Evolutionary conservation across 306 rosid genomes (phyloP), one percentile per base, ranked within the genome.

Genomic region (Pachyrhizus erosus): DNA sequence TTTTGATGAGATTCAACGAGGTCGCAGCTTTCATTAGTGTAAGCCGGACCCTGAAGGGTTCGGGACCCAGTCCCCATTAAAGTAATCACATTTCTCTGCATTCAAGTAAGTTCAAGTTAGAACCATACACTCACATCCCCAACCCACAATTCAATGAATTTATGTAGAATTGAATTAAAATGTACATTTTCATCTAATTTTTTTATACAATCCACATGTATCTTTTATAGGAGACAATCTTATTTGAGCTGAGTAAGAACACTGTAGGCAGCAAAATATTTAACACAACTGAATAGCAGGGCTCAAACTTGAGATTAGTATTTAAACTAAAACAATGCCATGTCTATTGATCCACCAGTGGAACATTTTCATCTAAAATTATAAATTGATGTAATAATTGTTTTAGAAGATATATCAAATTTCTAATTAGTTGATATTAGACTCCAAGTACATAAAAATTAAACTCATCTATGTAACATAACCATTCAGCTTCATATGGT

Each of bases 61-160:
- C 23, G 87, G 94, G 8, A 93, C 77, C 99, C 99, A 96, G 60
- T 93, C 97, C 62, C 99, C 99, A 26, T 15, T 77, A 65, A 92
- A 89, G 76, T 90, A 85, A 89, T 96, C 84, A 71, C 99, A 96
- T 43, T 91, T 88, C 48, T 76, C 99, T 96, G 88, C 87, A 76
- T 9, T 37, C 42, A 37, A 37, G 7, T 37, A 37, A 34, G 39
- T 34, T 34, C 39, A 34, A 34, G 9, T 37, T 37, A 2, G 42
- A 48, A 70, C 23, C 33, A 12, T 1, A 9, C 57, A 45, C 23
- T 40, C 34, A 42, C 55, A 5, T 43, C 12, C 5, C 34, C 23
- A 69, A 12, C 18, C 45, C 15, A n/a, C 72, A 34, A n/a, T 9
- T 8, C 17, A 66, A 34, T 12, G 2, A 33, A 18, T 18, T 7